A percentile compares a stretch with the other conserved stretches of the same genome.
Evolutionary conservation across 108 stramenopile genomes (phyloP).

Genomic region (Pseudonitzschia delicatissima): DNA sequence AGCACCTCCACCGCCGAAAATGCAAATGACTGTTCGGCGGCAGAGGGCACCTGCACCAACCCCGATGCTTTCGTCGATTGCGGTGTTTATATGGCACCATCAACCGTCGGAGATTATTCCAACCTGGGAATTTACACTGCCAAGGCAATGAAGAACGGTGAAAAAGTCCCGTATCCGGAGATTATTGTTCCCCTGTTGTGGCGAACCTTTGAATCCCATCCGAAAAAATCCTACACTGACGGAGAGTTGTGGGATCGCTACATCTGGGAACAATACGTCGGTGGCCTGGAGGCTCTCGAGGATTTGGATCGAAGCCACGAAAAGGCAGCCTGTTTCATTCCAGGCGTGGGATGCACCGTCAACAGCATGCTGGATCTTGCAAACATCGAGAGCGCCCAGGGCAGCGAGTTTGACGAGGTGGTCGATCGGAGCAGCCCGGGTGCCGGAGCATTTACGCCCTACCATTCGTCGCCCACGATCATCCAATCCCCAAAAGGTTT

Average conservation of each 20-base stretch:
- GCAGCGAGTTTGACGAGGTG: constrained; percentile 46
- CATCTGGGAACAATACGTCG: constrained; percentile 46
- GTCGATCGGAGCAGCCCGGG: constrained; percentile 53
- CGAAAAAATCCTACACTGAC: constrained; percentile 27
- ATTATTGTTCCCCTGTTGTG: constrained; percentile 56
- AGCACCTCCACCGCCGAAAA: background rate
- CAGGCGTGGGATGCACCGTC: constrained; percentile 58
- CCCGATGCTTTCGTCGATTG: constrained; percentile 27
- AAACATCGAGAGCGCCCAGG: constrained; percentile 42
- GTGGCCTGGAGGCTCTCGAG: constrained; percentile 35
- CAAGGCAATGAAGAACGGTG: constrained; percentile 21
- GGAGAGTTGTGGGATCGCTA: constrained; percentile 57
- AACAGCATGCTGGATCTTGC: constrained; percentile 45
- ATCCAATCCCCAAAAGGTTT: constrained; percentile 2
- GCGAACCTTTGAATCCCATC: constrained; percentile 29
- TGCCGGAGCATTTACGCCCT: constrained; percentile 63
- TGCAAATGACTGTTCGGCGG: background rate
- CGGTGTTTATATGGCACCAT: constrained; percentile 53
- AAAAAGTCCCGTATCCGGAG: constrained; percentile 37
- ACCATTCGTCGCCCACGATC: constrained; percentile 42
- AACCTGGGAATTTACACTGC: constrained; percentile 54
- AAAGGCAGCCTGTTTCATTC: constrained; percentile 37
- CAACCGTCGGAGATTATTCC: constrained; percentile 36
- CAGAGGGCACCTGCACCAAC: constrained; percentile 8
- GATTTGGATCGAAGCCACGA: constrained; percentile 18